Evolutionary conservation across 371 early-diverging fungal genomes (phyloP).

Genomic region (Lichtheimia hyalospora): DNA sequence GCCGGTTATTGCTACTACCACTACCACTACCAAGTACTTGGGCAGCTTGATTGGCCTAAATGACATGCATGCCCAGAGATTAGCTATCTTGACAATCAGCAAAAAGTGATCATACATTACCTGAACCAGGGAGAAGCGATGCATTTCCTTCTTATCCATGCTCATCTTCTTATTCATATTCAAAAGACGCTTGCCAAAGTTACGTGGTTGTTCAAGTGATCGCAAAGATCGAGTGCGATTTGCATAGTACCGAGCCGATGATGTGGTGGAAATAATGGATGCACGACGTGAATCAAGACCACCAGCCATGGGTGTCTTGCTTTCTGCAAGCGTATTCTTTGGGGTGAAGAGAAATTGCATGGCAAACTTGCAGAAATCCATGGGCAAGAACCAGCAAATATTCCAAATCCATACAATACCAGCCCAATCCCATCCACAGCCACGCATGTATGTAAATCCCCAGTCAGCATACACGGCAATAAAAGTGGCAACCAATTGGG

Average conservation of each 20-base stretch:
- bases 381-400: slow-evolving; percentile 72
- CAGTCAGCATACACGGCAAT: slow-evolving; percentile 59
- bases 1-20: neutral
- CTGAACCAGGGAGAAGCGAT: slow-evolving; percentile 42
- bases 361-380: slow-evolving; percentile 74
- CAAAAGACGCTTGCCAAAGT: slow-evolving; percentile 28
- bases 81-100: neutral
- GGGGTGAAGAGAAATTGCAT: slow-evolving; percentile 53
- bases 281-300: slow-evolving; percentile 24
- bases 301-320: neutral
- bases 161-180: slow-evolving; percentile 23
- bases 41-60: neutral
- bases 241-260: slow-evolving; percentile 39
- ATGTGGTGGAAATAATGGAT: slow-evolving; percentile 24
- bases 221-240: slow-evolving; percentile 41
- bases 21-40: neutral
- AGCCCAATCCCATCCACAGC: slow-evolving; percentile 57
- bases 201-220: slow-evolving; percentile 31
- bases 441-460: slow-evolving; percentile 52
- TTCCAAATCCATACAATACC: slow-evolving; percentile 78
- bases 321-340: slow-evolving; percentile 23
- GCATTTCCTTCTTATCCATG: slow-evolving; percentile 53
- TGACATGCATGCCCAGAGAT: neutral
- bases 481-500: slow-evolving; percentile 55
- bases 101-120: neutral